These are phyloP conservation scores for Aspergillus kassunensis DNA, from an alignment of 495 filamentous ascomycete genomes.

Conservation along the genomic window DNA sequence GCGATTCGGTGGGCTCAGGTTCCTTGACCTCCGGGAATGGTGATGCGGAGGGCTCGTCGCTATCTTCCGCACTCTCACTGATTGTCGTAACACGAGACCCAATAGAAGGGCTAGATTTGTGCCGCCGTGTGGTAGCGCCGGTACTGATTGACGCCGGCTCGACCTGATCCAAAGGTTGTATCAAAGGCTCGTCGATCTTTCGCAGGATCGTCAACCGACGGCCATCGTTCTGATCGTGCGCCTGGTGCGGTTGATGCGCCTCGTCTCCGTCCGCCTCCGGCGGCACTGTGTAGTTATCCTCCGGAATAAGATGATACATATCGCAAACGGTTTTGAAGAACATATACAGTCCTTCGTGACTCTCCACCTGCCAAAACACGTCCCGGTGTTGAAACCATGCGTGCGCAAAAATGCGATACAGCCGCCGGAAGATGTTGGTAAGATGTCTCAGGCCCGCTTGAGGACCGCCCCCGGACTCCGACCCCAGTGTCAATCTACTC, in stretches of 20 bases:
- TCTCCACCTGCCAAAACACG: constrained; percentile 96
- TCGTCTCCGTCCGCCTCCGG: constrained; percentile 82
- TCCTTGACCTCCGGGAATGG: constrained; percentile 1
- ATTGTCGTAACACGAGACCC: constrained; percentile 71
- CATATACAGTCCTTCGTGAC: constrained; percentile 79
- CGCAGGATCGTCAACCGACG: constrained; percentile 45
- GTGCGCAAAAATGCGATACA: constrained; percentile 96
- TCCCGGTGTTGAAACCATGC: constrained; percentile 96
- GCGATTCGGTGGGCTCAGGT: constrained; percentile 13
- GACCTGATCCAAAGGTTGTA: constrained; percentile 21
- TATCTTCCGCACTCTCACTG: constrained; percentile 66
- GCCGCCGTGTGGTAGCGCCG: constrained; percentile 66
- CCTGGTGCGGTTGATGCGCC: constrained; percentile 34
- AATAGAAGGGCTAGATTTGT: constrained; percentile 71
- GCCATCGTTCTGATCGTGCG: constrained; percentile 29
- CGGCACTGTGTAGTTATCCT: constrained; percentile 93
- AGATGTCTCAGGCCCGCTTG: constrained; percentile 71
- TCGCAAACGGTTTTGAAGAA: constrained; percentile 98
- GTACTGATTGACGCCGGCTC: constrained; percentile 43
- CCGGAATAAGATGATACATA: constrained; percentile 77
- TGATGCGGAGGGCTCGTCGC: constrained; percentile 25
- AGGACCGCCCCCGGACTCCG: constrained; percentile 56
- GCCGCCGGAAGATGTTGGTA: constrained; percentile 86
- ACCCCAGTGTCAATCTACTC: constrained; percentile 70
- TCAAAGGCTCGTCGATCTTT: constrained; percentile 30